Conservation (phyloP, 106 monocot genomes). For the Allium fistulosum region DNA sequence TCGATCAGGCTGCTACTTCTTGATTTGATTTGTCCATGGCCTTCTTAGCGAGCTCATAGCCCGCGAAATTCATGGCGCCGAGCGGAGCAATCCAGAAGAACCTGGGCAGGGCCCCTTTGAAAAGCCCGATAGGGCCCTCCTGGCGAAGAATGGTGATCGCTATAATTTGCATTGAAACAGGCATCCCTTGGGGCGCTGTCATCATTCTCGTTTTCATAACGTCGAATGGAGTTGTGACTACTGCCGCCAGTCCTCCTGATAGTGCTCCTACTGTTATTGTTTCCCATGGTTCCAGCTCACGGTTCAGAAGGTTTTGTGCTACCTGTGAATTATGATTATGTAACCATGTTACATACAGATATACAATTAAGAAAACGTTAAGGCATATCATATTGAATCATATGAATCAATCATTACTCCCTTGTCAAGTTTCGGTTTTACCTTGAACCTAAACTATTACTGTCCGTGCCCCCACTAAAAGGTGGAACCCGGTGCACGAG, state of each 20-base stretch:
- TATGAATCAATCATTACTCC: too few relatives aligned
- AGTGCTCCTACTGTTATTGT: conserved; percentile 76
- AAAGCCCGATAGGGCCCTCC: conserved; percentile 86
- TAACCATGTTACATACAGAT: not conserved
- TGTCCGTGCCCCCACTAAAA: too few relatives aligned
- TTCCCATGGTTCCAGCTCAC: conserved; percentile 92
- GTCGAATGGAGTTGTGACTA: conserved; percentile 89
- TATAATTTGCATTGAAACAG: conserved; percentile 76
- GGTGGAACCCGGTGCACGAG: too few relatives aligned
- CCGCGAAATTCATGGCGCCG: conserved; percentile 98
- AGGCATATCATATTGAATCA: not conserved
- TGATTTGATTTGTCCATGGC: conserved; percentile 64
- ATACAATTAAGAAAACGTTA: not conserved
- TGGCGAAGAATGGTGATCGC: conserved; percentile 79
- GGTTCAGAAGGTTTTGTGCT: conserved; percentile 60
- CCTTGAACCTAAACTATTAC: too few relatives aligned
- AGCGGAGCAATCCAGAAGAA: conserved; percentile 99
- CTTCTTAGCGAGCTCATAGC: conserved; percentile 96
- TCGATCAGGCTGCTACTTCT: not conserved
- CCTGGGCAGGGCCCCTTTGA: conserved; percentile 95
- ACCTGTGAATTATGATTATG: conserved; percentile 23
- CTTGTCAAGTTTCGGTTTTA: too few relatives aligned
- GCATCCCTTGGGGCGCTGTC: conserved; percentile 74
- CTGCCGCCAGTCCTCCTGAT: conserved; percentile 89
- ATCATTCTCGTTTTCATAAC: conserved; percentile 99